Evolutionary conservation across 2,329 filamentous ascomycete genomes (phyloP).

Genomic region (Cucurbitaria berberidis): DNA sequence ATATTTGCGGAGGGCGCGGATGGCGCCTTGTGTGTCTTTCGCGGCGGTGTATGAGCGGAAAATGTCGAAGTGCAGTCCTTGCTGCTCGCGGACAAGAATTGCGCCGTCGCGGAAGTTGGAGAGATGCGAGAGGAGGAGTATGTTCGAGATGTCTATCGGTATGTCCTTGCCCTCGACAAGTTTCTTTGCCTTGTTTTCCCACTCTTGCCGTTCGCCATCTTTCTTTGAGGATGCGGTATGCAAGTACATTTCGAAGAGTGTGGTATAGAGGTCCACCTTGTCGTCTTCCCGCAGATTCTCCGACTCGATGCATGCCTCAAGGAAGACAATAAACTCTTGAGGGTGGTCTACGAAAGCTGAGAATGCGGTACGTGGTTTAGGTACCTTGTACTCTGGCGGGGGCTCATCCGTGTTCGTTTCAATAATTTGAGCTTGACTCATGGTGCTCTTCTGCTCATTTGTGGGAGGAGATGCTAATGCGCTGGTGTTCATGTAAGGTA

Average conservation of each 20-base stretch:
- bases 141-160: conserved; percentile 92
- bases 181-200: conserved; percentile 89
- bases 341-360: conserved; percentile 96
- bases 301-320: conserved; percentile 84
- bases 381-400: conserved; percentile 71
- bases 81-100: conserved; percentile 90
- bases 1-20: conserved; percentile 89
- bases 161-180: conserved; percentile 80
- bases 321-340: conserved; percentile 87
- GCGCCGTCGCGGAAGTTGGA: conserved; percentile 90
- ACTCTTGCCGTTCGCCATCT: conserved; percentile 73
- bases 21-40: conserved; percentile 87
- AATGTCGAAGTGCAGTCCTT: conserved; percentile 90
- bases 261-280: conserved; percentile 87
- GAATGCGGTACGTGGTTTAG: conserved; percentile 86
- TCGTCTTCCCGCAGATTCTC: conserved; percentile 74
- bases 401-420: conserved; percentile 60
- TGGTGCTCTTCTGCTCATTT: conserved; percentile 59
- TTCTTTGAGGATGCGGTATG: conserved; percentile 82
- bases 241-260: conserved; percentile 97
- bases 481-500: conserved; percentile 81
- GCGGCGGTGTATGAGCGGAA: conserved; percentile 95
- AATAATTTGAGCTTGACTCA: conserved; percentile 61
- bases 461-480: conserved; percentile 61
- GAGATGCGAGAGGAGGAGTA: conserved; percentile 88